Percentiles rank a stretch among this genome's conserved stretches.
Conservation (phyloP, 2,329 filamentous ascomycete genomes). For the Colletotrichum sublineola region DNA sequence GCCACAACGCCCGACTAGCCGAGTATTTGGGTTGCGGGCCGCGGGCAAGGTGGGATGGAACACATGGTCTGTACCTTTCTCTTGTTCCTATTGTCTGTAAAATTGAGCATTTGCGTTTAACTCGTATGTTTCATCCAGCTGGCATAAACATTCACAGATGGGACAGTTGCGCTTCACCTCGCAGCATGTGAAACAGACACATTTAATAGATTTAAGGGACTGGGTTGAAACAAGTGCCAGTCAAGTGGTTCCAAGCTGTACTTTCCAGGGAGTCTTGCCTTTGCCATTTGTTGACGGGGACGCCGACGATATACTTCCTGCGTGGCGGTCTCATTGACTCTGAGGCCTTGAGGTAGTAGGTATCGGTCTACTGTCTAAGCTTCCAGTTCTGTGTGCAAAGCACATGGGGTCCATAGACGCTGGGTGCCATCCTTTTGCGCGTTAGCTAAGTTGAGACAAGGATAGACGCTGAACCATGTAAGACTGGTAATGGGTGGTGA, state of each 20-base stretch:
- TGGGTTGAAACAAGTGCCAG: not conserved
- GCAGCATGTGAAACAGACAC: not conserved
- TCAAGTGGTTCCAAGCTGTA: not conserved
- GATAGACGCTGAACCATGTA: not conserved
- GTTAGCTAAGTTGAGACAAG: not conserved
- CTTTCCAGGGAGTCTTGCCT: not conserved
- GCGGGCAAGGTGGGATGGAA: not conserved
- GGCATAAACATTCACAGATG: not conserved
- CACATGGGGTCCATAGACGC: not conserved
- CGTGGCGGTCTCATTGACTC: not conserved
- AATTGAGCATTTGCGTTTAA: conserved; percentile 5
- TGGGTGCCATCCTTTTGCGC: not conserved
- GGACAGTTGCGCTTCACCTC: not conserved
- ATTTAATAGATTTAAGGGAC: not conserved
- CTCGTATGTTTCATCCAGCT: not conserved
- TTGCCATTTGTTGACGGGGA: not conserved
- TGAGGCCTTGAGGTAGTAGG: not conserved
- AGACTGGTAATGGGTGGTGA: not conserved
- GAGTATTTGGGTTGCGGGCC: not conserved
- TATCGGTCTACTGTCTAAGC: not conserved
- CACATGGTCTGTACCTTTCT: conserved; percentile 9
- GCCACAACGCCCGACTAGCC: not conserved
- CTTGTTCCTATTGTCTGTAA: not conserved
- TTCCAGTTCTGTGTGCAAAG: not conserved
- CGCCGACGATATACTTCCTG: not conserved